Evolutionary conservation across 1,284 basidiomycete species (phyloP), one percentile per base, ranked within the genome.

Genomic region (Irpex sp.): DNA sequence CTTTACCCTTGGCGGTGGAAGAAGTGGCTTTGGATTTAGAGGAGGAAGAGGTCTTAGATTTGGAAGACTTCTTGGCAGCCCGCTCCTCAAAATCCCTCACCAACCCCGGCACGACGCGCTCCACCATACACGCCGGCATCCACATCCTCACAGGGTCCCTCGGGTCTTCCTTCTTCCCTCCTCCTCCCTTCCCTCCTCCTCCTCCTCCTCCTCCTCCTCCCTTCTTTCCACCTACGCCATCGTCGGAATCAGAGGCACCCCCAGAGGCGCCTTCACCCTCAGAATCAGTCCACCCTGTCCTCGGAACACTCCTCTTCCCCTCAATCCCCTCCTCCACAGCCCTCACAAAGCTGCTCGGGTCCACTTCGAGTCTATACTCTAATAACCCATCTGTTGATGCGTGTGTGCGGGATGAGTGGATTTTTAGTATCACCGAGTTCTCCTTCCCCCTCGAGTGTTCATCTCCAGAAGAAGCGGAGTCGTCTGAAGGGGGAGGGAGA

Each of bases 91-190:
- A 92, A 19, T 83, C 81, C 56, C 83, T 77, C 7, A 87, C 87
- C 33, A 93, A 71, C 5, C 76, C 75, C 4, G 89, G 88, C 61
- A 86, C 85, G 4, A 85, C 91, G 57, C 86, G 74, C 15, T 78
- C 76, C 6, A 94, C 82, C 79, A 95, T 88, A 63, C 83, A 86
- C 13, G 88, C 90, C 0, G 92, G 89, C 78, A 92, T 80, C 90
- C 90, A 92, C 37, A 94, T 69, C 33, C 89, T 78, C 66, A 91
- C 68, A 66, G 26, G 21, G 1, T 21, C 21, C 21, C 3, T 1
- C 1, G 21, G 21, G 21, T 21, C 21, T 3, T 21, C 81, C 37
- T 70, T 68, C 13, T 70, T 75, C 66, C 68, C 71, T 68, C 75
- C 78, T 51, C 66, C 69, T n/a, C n/a, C n/a, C n/a, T n/a, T n/a